Base-by-base conservation (phyloP, 495 filamentous ascomycete genomes). In the Penicillium chermesinum region DNA sequence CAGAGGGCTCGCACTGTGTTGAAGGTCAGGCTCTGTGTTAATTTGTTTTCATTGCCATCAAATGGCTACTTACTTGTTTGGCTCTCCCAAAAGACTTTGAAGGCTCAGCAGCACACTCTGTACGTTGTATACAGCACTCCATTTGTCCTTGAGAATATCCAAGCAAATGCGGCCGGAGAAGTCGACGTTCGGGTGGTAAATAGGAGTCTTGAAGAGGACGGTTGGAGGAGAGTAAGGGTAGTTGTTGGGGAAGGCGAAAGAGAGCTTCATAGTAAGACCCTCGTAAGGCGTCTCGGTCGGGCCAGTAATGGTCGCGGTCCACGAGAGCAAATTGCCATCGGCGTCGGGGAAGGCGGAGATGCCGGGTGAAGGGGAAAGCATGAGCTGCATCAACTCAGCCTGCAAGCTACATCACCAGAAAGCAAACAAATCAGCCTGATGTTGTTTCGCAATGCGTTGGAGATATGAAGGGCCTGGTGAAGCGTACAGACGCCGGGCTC, bases 61-160 rank as follows among this genome's bases (percentile, higher is more conserved):
- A n/a, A n/a, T n/a, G n/a, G n/a, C n/a, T n/a, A n/a, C 83, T 61
- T 76, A 98, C 94, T 96, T 96, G 71, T 99, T 99, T 3, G 93
- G 93, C 65, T 97, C 93, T 15, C 91, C 93, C 2, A 99, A 80
- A 55, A 99, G 72, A 68, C 89, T 95, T 71, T 99, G 93, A 68
- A 99, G 65, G 52, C 90, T 96, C 55, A 99, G 70, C 38, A 99
- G 71, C 17, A 99, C 88, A 37, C 84, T 93, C 70, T 93, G 88
- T 46, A 93, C 85, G 58, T 96, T 96, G 77, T 96, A 95, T 12
- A 91, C 88, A 15, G 85, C 84, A 53, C 89, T 95, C 93, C 93
- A 97, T 72, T 95, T 95, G 63, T 96, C 93, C 75, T 95, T 96
- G 42, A 99, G 74, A 57, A 99, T 99, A 67, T 97, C 94, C 49